Evolutionary conservation across 345 rosid species (phyloP).

Genomic region (Eucalyptus pauciflora): DNA sequence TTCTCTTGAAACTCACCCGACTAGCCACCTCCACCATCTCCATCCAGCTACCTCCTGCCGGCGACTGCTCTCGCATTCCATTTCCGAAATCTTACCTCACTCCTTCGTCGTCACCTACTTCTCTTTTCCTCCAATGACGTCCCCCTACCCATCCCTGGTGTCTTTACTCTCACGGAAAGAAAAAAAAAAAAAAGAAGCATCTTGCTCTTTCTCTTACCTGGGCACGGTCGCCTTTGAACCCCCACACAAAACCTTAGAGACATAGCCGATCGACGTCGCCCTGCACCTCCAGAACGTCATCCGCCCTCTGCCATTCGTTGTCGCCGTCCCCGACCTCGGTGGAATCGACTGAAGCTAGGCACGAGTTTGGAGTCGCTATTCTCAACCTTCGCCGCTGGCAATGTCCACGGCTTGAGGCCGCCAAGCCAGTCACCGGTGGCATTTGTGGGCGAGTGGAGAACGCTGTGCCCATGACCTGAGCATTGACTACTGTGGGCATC

Average conservation of each 20-base stretch:
- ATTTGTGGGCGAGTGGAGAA: too few species aligned
- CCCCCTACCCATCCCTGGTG: not conserved
- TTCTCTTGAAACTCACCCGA: not conserved
- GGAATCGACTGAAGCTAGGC: too few species aligned
- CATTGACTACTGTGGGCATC: too few species aligned
- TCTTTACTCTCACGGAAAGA: not conserved
- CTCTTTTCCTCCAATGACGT: not conserved
- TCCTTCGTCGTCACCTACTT: not conserved
- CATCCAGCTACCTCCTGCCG: fast-evolving
- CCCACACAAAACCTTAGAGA: not conserved
- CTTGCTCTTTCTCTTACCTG: too few species aligned
- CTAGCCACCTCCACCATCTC: not conserved
- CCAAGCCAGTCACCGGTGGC: not conserved
- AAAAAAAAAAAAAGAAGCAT: too few species aligned
- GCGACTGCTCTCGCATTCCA: not conserved
- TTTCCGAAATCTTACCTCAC: too few species aligned
- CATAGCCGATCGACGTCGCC: not conserved
- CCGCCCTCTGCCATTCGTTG: too few species aligned
- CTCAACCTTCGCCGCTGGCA: not conserved
- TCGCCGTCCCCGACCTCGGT: too few species aligned
- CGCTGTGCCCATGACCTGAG: too few species aligned
- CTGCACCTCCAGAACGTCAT: too few species aligned
- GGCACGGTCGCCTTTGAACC: not conserved
- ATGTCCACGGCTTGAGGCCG: not conserved
- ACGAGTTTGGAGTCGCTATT: not conserved